Base-by-base conservation (phyloP, 1,139 yeast genomes). In the Debaryomyces robertsiae region DNA sequence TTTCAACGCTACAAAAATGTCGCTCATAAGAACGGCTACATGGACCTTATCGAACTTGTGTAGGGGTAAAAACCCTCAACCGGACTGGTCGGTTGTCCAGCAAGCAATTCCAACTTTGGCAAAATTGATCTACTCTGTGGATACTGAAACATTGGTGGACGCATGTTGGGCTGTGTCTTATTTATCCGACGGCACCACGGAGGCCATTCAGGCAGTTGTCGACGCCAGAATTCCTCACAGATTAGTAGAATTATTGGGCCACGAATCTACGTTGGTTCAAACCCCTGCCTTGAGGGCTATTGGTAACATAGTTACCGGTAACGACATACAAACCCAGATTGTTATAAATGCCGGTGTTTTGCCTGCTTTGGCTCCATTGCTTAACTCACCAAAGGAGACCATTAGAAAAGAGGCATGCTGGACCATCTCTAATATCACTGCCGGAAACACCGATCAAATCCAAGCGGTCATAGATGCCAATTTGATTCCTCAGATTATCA, bases 121-220 rank as follows among this genome's bases (percentile, higher is more conserved):
- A 38, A 89, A 90, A 69, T 76, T 93, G 54, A 85, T 93, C 51
- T 93, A 85, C 64, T 87, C 95, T 10, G 79, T 85, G 52, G 98
- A 93, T 62, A 84, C 86, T 36, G 98, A 93, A 68, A 91, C 96
- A 27, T 74, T 93, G 58, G 90, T 90, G 48, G 98, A 93, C 67
- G 96, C 98, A 34, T 90, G 97, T 70, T 94, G 98, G 98, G 98
- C 98, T 17, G 91, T 94, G 42, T 88, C 96, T 1, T 94, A 93
- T 63, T 72, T 93, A 46, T 83, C 94, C 40, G 98, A 93, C 64
- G 98, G 98, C 35, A 81, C 95, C 29, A 75, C 88, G 50, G 93
- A 86, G 56, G 91, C 96, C 38, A 93, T 93, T 56, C 97, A 93
- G 70, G 96, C 97, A 7, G 98, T 94, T 39, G 86, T 94, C 50